Percentiles rank a stretch among this genome's conserved stretches.
Conservation (phyloP, 768 basidiomycete genomes). For the Tylopilus balloui region DNA sequence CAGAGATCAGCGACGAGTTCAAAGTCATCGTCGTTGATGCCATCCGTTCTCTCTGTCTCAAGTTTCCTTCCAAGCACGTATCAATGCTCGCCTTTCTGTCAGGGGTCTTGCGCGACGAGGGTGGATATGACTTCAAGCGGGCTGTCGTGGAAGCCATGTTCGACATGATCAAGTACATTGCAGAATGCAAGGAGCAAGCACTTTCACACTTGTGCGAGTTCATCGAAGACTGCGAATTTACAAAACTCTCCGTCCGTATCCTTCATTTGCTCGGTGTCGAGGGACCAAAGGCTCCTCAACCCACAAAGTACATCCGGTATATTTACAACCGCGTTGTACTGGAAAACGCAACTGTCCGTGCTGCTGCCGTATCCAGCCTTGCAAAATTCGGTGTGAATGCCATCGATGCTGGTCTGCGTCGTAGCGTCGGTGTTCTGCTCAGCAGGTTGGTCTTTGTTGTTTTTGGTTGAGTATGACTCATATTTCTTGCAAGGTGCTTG, state of each 20-base stretch:
- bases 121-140: constrained; percentile 99
- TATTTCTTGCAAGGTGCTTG: constrained; percentile 58
- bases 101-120: constrained; percentile 94
- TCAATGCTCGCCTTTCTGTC: constrained; percentile 98
- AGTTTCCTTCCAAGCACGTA: constrained; percentile 95
- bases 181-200: constrained; percentile 94
- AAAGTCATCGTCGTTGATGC: constrained; percentile 99
- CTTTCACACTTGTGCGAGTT: constrained; percentile 98
- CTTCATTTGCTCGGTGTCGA: constrained; percentile 93
- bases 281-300: constrained; percentile 93
- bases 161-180: constrained; percentile 99
- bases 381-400: constrained; percentile 97
- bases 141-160: constrained; percentile 99
- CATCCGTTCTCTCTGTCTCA: constrained; percentile 95
- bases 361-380: constrained; percentile 90
- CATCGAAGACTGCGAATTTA: constrained; percentile 99
- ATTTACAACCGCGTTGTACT: constrained; percentile 99
- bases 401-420: constrained; percentile 68
- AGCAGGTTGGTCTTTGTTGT: constrained; percentile 53
- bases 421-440: constrained; percentile 83
- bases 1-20: constrained; percentile 99
- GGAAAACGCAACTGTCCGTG: constrained; percentile 96
- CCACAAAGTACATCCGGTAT: constrained; percentile 97
- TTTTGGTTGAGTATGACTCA: neutral
- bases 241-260: constrained; percentile 96